Evolutionary conservation across 192 early-diverging fungal species (phyloP), one percentile per base, ranked within the genome.

Genomic region (Piromyces sp.): DNA sequence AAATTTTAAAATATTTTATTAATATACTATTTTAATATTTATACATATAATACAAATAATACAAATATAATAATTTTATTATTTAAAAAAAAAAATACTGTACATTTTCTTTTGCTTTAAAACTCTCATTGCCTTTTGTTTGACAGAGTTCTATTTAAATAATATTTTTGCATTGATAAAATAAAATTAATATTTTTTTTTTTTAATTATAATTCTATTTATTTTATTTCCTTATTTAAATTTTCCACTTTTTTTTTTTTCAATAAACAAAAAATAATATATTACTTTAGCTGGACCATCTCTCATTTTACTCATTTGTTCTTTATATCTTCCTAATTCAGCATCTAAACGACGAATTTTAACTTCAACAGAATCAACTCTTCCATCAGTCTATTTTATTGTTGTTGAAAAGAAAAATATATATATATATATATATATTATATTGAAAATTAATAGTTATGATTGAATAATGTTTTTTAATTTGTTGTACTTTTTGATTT

Each of bases 271-370:
- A n/a, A n/a, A n/a, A n/a, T n/a, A 33, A 33, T 33, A 33, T 22
- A n/a, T 68, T 89, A 92, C 92, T 84, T 96, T 96, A 81, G 88
- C 94, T 3, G 95, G 93, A 1, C 95, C 94, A 28, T 95, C 94
- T 29, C 93, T 89, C 96, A 99, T 94, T 81, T 92, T 96, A 82
- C 89, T 90, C 95, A 99, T 94, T 84, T 98, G 96, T 79, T 98
- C 96, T 83, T 93, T 90, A 88, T 94, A 96, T 83, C 92, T 92
- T 19, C 94, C 88, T 38, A 99, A 89, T 85, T 98, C 96, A 37
- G 94, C 95, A 82, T 99, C 98, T 26, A 97, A 90, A 85, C 96
- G 95, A 79, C 91, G 92, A 81, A 99, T 96, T 86, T 98, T 98
- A 83, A 95, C 95, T 81, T 96, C 95, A 5, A 98, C 94, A 9